Evolutionary conservation across 2,329 filamentous ascomycete species (phyloP).

Genomic region (Fusarium burgessii): DNA sequence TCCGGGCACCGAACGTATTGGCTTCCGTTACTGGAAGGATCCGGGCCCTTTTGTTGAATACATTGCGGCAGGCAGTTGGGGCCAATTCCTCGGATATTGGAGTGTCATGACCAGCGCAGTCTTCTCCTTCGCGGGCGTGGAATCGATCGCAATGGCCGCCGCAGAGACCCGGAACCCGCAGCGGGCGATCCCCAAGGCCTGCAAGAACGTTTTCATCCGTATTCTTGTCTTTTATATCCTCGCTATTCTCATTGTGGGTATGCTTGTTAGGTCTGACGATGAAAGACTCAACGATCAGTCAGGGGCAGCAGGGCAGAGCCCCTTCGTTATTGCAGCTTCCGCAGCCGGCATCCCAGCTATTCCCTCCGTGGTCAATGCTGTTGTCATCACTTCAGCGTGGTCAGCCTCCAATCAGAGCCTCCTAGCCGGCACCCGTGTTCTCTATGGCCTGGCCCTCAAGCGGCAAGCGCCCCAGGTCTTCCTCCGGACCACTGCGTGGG

Average conservation of each 20-base stretch:
- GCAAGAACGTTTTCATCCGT: constrained; percentile 68
- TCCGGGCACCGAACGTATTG: constrained; percentile 40
- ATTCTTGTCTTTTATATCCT: constrained; percentile 73
- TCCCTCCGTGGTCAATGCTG: constrained; percentile 79
- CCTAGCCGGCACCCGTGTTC: constrained; percentile 67
- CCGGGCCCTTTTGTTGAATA: constrained; percentile 77
- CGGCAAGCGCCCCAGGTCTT: constrained; percentile 69
- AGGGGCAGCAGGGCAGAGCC: constrained; percentile 59
- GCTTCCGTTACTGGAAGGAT: constrained; percentile 55
- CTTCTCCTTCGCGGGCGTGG: constrained; percentile 76
- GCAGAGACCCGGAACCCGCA: constrained; percentile 69
- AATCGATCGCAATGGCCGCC: constrained; percentile 71
- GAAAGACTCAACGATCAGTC: constrained; percentile 62
- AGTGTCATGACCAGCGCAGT: constrained; percentile 73
- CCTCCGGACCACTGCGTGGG: constrained; percentile 69
- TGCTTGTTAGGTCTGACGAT: constrained; percentile 70
- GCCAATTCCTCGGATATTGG: constrained; percentile 75
- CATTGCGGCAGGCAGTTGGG: constrained; percentile 68
- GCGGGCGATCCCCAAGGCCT: constrained; percentile 65
- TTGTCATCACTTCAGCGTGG: constrained; percentile 79
- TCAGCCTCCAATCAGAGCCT: constrained; percentile 77
- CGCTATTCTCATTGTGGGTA: constrained; percentile 77
- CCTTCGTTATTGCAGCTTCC: constrained; percentile 78
- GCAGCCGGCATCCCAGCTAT: constrained; percentile 75
- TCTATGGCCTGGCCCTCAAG: constrained; percentile 71